phyloP scores from a whole-genome alignment of 805 yeast species.

The Cyberlindnera suaveolens region DNA sequence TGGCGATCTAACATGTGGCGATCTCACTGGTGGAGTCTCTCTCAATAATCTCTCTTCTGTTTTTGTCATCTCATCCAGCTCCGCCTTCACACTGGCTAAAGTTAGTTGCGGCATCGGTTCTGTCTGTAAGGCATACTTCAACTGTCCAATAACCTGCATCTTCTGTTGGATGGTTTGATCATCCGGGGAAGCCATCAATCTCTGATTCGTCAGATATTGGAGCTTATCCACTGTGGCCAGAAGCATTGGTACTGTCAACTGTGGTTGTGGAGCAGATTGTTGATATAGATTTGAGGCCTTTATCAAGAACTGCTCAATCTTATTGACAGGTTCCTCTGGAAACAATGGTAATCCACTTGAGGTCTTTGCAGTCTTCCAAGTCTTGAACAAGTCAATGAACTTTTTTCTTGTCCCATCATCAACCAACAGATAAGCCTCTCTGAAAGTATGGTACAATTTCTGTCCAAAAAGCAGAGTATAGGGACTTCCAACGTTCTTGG shows the following conservation, averaged over 20 bases:
- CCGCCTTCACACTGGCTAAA: slow-evolving; percentile 31
- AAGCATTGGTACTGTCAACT: slow-evolving; percentile 23
- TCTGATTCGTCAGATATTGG: slow-evolving; percentile 27
- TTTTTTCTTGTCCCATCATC: slow-evolving; percentile 70
- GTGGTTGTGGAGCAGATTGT: slow-evolving; percentile 8
- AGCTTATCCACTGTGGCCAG: slow-evolving; percentile 31
- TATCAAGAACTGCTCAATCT: slow-evolving; percentile 67
- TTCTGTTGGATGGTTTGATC: slow-evolving; percentile 26
- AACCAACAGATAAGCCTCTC: slow-evolving; percentile 72
- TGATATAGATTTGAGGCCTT: slow-evolving; percentile 47
- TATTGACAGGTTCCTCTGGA: slow-evolving; percentile 58
- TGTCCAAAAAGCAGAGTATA: slow-evolving; percentile 75
- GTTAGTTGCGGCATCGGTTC: slow-evolving; percentile 27
- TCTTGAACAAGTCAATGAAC: slow-evolving; percentile 70
- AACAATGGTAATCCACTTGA: slow-evolving; percentile 66
- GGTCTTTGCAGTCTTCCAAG: slow-evolving; percentile 75
- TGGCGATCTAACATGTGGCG: slow-evolving; percentile 10
- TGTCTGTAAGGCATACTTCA: slow-evolving; percentile 29
- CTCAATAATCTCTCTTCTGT: slow-evolving; percentile 31
- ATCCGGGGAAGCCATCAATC: slow-evolving; percentile 25
- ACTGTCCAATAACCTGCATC: slow-evolving; percentile 28
- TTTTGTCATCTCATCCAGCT: slow-evolving; percentile 29
- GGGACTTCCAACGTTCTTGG: slow-evolving; percentile 86
- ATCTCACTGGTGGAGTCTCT: slow-evolving; percentile 19
- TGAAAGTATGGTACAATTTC: slow-evolving; percentile 62